Evolutionary conservation across 2,329 filamentous ascomycete genomes (phyloP).

Genomic region (Myotisia sp.): DNA sequence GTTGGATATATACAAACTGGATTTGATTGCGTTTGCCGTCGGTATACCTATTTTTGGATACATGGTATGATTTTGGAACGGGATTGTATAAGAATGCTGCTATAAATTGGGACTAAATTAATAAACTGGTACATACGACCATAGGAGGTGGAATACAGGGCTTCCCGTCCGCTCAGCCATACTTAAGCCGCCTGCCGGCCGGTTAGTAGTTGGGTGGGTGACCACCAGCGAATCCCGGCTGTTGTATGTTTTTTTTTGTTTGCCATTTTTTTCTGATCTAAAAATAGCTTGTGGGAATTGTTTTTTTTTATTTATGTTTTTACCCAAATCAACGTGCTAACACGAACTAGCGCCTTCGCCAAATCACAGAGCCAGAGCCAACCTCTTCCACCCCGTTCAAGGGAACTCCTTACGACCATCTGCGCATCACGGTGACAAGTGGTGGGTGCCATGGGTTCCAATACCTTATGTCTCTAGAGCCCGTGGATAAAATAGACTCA

Average conservation of each 20-base stretch:
- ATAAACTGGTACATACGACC: slow-evolving; percentile 26
- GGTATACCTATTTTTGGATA: too few relatives aligned
- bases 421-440: slow-evolving; percentile 84
- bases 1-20: slow-evolving; percentile 17
- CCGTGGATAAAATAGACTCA: slow-evolving; percentile 39
- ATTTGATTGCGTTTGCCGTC: too few relatives aligned
- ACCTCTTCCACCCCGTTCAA: slow-evolving; percentile 30
- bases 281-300: slow-evolving; percentile 23
- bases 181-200: slow-evolving; percentile 35
- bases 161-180: slow-evolving; percentile 36
- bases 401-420: slow-evolving; percentile 61
- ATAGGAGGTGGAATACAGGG: slow-evolving; percentile 34
- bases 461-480: slow-evolving; percentile 77
- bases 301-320: slow-evolving; percentile 7
- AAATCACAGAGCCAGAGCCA: slow-evolving; percentile 47
- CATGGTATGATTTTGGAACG: neutral
- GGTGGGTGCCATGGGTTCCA: slow-evolving; percentile 97
- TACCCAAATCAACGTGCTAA: slow-evolving; percentile 1
- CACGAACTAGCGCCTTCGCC: slow-evolving; percentile 46
- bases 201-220: slow-evolving; percentile 37
- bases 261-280: neutral
- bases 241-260: slow-evolving; percentile 29
- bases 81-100: neutral
- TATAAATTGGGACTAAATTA: slow-evolving; percentile 11
- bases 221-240: slow-evolving; percentile 34